These are phyloP conservation scores for Nitzschia inconspicua DNA, from an alignment of 108 stramenopile genomes.

Conservation along the genomic window DNA sequence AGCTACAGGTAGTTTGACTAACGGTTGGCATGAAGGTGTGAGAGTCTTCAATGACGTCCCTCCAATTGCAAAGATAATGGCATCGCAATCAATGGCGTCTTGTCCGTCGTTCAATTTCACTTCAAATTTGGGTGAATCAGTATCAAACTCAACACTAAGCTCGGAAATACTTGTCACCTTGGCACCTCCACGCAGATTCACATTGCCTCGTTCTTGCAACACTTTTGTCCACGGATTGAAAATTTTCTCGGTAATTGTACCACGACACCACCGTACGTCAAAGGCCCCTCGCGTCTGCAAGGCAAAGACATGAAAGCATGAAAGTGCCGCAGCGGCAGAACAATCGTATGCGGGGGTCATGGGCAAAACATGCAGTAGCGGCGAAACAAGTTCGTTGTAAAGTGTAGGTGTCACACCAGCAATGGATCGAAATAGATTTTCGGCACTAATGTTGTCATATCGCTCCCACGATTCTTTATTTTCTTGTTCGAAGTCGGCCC, in stretches of 20 bases:
- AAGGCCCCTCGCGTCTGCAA: conserved; percentile 81
- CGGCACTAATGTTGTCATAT: conserved; percentile 71
- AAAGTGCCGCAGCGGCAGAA: conserved; percentile 81
- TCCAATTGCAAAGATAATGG: conserved; percentile 76
- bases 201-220: conserved; percentile 39
- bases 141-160: conserved; percentile 14
- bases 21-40: conserved; percentile 40
- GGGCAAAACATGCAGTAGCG: conserved; percentile 77
- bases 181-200: conserved; percentile 47
- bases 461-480: conserved; percentile 54
- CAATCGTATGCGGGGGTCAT: conserved; percentile 84
- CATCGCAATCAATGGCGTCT: conserved; percentile 54
- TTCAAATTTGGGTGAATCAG: conserved; percentile 1
- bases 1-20: conserved; percentile 34
- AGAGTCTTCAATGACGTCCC: conserved; percentile 53
- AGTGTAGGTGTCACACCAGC: conserved; percentile 59
- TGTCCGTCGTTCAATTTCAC: conserved; percentile 18
- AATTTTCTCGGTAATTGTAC: conserved; percentile 65
- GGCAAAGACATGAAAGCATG: conserved; percentile 87
- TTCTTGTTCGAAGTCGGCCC: conserved; percentile 85
- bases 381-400: conserved; percentile 68
- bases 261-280: conserved; percentile 81
- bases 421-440: conserved; percentile 50
- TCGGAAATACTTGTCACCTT: conserved; percentile 53
- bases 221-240: conserved; percentile 72